Evolutionary conservation across 352 stramenopile genomes (phyloP), one percentile per base, ranked within the genome.

Genomic region (Pythium utonaiense): DNA sequence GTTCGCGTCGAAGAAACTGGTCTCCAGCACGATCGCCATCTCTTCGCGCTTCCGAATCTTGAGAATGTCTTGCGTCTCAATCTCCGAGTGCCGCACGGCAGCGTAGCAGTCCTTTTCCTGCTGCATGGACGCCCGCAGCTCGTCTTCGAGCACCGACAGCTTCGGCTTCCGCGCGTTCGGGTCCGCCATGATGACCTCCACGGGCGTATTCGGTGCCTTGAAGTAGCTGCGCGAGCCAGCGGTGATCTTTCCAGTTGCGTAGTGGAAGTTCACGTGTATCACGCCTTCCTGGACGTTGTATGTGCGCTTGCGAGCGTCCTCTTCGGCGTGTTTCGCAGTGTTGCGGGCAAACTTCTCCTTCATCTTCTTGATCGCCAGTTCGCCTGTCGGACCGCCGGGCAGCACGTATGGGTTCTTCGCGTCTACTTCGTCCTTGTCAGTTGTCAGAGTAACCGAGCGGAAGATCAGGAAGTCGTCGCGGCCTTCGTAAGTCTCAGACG

Each of bases 31-130:
- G 41, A 97, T 89, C 17, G 73, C 73, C 66, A 89, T 88, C 62
- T 98, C 92, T 53, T 97, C 89, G 1, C 81, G 76, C 65, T 95
- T 93, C 31, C 91, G 79, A 42, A 84, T 76, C 69, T 93, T 90
- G n/a, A 97, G 69, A 51, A 97, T 88, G 51, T 98, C 89, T 64
- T 95, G 78, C 36, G 88, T 95, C 66, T 98, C 89, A 19, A 96
- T 86, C 62, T 97, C 89, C 3, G 83, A 75, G 53, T 96, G 80
- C 19, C 91, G 81, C 27, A 96, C 74, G 0, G 74, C 77, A 8
- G 78, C 88, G 69, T 96, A 97, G 68, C 91, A 98, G 53, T 97
- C 89, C 60, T 97, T 97, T 62, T 98, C 90, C 64, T 83, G 71
- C 70, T 93, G 84, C 24, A 91, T 67, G 25, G 74, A 74, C 1